phyloP scores from a whole-genome alignment of 768 basidiomycete genomes.

The Boletus rubescentipes region DNA sequence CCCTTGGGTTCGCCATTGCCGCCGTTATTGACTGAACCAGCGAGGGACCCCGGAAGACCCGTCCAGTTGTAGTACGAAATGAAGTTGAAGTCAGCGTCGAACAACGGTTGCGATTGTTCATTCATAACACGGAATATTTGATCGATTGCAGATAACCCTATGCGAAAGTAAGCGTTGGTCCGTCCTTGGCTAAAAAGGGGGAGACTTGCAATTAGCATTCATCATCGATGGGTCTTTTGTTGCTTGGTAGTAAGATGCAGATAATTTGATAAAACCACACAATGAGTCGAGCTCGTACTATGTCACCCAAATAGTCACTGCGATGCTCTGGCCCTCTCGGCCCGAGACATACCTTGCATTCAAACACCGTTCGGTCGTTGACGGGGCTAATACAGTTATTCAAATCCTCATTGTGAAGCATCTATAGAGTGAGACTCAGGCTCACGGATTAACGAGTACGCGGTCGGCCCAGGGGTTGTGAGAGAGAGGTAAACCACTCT shows the following conservation, averaged over 20 bases:
- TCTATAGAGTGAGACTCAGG: slow-evolving; percentile 36
- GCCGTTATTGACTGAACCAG: slow-evolving; percentile 60
- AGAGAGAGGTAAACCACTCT: slow-evolving; percentile 63
- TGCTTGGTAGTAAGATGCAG: slow-evolving; percentile 67
- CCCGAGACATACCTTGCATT: slow-evolving; percentile 63
- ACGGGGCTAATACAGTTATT: slow-evolving; percentile 48
- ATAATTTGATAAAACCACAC: slow-evolving; percentile 77
- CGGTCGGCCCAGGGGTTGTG: slow-evolving; percentile 69
- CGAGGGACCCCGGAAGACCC: slow-evolving; percentile 56
- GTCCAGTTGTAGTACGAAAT: slow-evolving; percentile 85
- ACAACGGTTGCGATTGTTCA: slow-evolving; percentile 72
- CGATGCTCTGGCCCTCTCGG: neutral
- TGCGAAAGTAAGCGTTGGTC: neutral
- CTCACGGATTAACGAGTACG: slow-evolving; percentile 75
- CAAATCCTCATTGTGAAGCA: neutral
- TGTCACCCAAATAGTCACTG: neutral
- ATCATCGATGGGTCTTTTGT: slow-evolving; percentile 73
- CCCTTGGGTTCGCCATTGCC: slow-evolving; percentile 78
- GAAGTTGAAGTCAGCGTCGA: slow-evolving; percentile 69
- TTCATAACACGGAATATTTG: slow-evolving; percentile 76
- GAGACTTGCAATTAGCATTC: slow-evolving; percentile 59
- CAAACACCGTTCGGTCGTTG: slow-evolving; percentile 68
- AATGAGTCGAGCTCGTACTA: slow-evolving; percentile 81
- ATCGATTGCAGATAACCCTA: slow-evolving; percentile 66
- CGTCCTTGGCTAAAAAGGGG: neutral